phyloP scores from a whole-genome alignment of 2,329 filamentous ascomycete species.

The Epichloe elymi region DNA sequence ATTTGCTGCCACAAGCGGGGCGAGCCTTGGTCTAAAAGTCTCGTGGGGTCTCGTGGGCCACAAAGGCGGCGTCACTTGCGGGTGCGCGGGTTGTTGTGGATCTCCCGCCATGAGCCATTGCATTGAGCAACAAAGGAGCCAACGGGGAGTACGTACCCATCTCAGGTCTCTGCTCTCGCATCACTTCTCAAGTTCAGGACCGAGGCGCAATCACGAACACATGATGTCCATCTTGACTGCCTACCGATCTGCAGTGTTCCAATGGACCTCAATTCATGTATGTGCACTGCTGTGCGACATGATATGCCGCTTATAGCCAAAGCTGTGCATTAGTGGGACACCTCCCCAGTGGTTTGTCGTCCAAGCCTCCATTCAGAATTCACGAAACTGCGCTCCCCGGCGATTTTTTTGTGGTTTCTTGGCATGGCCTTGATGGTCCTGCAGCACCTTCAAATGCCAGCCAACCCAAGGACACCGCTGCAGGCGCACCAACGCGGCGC shows the following conservation, averaged over 20 bases:
- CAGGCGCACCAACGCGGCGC: constrained; percentile 4
- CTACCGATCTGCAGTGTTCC: neutral
- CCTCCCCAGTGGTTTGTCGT: neutral
- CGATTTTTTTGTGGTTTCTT: too few relatives aligned
- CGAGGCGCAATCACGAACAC: neutral
- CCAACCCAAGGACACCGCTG: constrained; percentile 5
- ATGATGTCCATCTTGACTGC: neutral
- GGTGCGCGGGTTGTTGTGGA: constrained; percentile 5
- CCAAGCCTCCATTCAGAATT: neutral
- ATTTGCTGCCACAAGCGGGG: too few relatives aligned
- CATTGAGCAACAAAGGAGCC: neutral
- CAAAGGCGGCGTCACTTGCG: too few relatives aligned
- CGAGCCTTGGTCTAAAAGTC: too few relatives aligned
- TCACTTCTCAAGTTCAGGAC: neutral
- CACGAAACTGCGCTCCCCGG: too few relatives aligned
- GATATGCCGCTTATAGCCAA: neutral
- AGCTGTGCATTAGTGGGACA: neutral
- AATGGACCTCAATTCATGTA: neutral
- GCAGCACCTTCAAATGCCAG: constrained; percentile 7
- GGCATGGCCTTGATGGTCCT: neutral
- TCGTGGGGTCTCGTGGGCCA: too few relatives aligned
- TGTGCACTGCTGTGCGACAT: neutral
- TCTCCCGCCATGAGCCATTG: neutral
- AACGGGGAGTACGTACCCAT: neutral
- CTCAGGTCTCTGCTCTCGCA: neutral